phyloP scores from a whole-genome alignment of 345 rosid species.

The Salix dunnii region DNA sequence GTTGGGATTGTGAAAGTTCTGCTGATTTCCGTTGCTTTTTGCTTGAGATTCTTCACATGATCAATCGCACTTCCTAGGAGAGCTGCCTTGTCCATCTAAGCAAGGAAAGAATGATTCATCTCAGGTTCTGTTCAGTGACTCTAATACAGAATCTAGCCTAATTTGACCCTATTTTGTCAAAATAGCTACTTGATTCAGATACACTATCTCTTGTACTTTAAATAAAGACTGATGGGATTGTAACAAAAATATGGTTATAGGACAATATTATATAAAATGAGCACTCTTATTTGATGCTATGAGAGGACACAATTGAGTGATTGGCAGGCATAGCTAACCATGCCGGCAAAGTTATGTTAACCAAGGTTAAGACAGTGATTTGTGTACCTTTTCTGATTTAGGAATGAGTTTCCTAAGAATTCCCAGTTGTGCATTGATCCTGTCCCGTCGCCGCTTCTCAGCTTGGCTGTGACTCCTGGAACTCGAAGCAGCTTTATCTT shows the following conservation, averaged over 20 bases:
- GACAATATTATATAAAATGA: not conserved
- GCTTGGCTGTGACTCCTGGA: constrained; percentile 80
- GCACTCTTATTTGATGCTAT: not conserved
- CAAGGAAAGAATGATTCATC: not conserved
- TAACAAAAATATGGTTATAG: not conserved
- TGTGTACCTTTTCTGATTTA: constrained; percentile 71
- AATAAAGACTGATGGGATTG: not conserved
- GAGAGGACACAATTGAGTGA: not conserved
- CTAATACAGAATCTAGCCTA: not conserved
- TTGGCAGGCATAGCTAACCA: not conserved
- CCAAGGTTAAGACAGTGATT: not conserved
- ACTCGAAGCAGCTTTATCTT: constrained; percentile 31
- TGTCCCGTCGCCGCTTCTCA: constrained; percentile 85
- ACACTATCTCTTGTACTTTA: not conserved
- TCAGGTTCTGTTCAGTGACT: not conserved
- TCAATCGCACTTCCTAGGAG: constrained; percentile 68
- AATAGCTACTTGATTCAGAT: not conserved
- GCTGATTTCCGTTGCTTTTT: constrained; percentile 53
- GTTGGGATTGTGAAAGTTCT: constrained; percentile 49
- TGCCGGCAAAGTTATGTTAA: not conserved
- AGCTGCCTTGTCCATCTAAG: constrained; percentile 93
- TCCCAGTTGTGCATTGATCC: constrained; percentile 79
- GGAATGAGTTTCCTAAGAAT: constrained; percentile 82
- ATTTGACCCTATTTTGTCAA: not conserved
- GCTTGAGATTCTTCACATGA: constrained; percentile 66